These are phyloP conservation scores for Dryadomyces sulphureus DNA, from an alignment of 2,329 filamentous ascomycete genomes.

Conservation along the genomic window DNA sequence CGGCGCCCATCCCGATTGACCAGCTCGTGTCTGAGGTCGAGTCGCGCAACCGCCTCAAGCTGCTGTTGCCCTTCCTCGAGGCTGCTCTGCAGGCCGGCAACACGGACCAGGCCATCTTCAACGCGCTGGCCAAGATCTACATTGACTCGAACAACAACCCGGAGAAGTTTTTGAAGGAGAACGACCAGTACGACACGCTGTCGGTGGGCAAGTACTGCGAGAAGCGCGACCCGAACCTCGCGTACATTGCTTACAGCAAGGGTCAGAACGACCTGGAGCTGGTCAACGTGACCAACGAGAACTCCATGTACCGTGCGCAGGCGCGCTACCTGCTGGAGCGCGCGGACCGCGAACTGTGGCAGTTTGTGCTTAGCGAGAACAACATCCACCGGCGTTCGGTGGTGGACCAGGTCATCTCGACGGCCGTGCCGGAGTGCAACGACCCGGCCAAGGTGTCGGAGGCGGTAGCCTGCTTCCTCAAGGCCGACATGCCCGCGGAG, in stretches of 20 bases:
- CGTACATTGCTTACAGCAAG: slow-evolving; percentile 89
- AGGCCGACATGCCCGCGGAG: slow-evolving; percentile 80
- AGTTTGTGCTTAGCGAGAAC: slow-evolving; percentile 86
- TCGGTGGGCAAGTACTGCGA: slow-evolving; percentile 95
- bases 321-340: slow-evolving; percentile 88
- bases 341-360: slow-evolving; percentile 81
- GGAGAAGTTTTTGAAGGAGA: slow-evolving; percentile 93
- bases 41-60: slow-evolving; percentile 84
- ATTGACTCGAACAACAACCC: slow-evolving; percentile 98
- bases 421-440: slow-evolving; percentile 80
- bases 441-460: slow-evolving; percentile 92
- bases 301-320: slow-evolving; percentile 99
- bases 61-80: slow-evolving; percentile 91
- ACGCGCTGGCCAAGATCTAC: slow-evolving; percentile 97
- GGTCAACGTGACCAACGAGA: slow-evolving; percentile 96
- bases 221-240: slow-evolving; percentile 92
- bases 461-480: slow-evolving; percentile 84
- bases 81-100: slow-evolving; percentile 78
- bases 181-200: slow-evolving; percentile 88
- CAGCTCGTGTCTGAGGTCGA: slow-evolving; percentile 93
- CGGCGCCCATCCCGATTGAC: slow-evolving; percentile 78
- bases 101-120: slow-evolving; percentile 92
- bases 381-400: slow-evolving; percentile 89
- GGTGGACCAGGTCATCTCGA: slow-evolving; percentile 91
- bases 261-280: slow-evolving; percentile 95